phyloP scores from a whole-genome alignment of 2,329 filamentous ascomycete genomes.

The Colletotrichum cereale region DNA sequence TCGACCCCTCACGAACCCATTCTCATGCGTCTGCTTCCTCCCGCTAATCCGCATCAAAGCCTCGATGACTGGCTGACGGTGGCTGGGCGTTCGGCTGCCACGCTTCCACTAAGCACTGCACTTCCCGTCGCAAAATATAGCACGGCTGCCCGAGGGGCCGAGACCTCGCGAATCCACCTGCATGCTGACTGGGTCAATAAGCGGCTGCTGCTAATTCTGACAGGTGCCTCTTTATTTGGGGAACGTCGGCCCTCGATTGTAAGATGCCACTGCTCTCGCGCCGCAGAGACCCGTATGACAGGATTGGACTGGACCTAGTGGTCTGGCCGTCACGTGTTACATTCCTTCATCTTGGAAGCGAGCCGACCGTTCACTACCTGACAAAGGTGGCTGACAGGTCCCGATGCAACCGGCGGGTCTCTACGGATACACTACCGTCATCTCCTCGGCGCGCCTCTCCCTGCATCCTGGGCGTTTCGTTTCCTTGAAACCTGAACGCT shows the following conservation, averaged over 20 bases:
- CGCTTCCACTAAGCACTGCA: conserved; percentile 19
- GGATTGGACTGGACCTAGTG: not conserved
- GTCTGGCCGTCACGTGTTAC: not conserved
- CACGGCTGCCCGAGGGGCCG: conserved; percentile 29
- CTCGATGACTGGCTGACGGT: conserved; percentile 33
- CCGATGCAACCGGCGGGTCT: conserved; percentile 9
- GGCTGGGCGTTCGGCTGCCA: conserved; percentile 28
- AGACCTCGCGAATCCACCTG: conserved; percentile 6
- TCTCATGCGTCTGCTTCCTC: conserved; percentile 20
- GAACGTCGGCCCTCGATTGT: not conserved
- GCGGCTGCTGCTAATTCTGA: conserved; percentile 29
- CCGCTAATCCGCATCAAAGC: conserved; percentile 27
- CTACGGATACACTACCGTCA: not conserved
- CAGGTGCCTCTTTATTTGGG: conserved; percentile 22
- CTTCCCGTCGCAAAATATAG: conserved; percentile 21
- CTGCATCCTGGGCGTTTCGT: conserved; percentile 33
- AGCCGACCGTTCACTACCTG: not conserved
- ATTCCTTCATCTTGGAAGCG: not conserved
- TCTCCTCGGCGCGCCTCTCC: conserved; percentile 17
- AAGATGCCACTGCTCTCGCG: not conserved
- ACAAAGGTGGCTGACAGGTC: not conserved
- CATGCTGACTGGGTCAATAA: conserved; percentile 37
- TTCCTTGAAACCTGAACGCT: conserved; percentile 31
- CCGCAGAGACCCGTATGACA: not conserved
- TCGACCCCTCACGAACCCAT: conserved; percentile 23